Base-by-base conservation (phyloP, 768 basidiomycete genomes). In the Termitomyces eurrhizus region DNA sequence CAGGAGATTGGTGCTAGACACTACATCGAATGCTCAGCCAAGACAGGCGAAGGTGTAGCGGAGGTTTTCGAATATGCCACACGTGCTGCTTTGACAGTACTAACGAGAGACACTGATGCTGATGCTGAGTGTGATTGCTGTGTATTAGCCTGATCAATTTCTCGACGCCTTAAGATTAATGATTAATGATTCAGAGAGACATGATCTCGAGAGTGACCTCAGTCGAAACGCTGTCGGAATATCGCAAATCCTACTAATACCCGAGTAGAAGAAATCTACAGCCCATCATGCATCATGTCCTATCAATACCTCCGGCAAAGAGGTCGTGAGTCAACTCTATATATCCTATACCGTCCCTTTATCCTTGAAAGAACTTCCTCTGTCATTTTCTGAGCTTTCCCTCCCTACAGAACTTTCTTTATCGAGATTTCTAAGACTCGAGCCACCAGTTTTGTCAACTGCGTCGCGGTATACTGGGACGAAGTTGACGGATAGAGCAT, bases 31-130 rank as follows among this genome's bases (percentile, higher is more conserved):
- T 99, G 96, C 75, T 95, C 93, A 57, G 95, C 95, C 72, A 90
- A 89, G 81, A 87, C 93, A 18, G 94, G 95, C 58, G 94, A 98
- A 75, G 95, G 96, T 68, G 96, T 98, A 51, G 86, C 90, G 63
- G 95, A 98, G 76, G 96, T 98, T 52, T 98, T 98, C 85, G 93
- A 98, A 77, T 91, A 90, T 68, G 96, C 96, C 57, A 98, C 96
- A 35, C 88, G 93, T 64, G 88, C 92, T 44, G 95, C 96, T 36
- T 85, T 98, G 21, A 55, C 46, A 16, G 14, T 36, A 2, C 29
- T 9, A 29, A n/a, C 24, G 32, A 26, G 14, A 11, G 48, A 60
- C 8, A n/a, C 21, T 39, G 54, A 44, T 4, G 2, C 29, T 21
- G 54, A 48, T 4, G 2, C 29, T 21, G 54, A 48, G 1, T 60